Base-by-base conservation (phyloP, 2,329 filamentous ascomycete species). In the Paecilomyces variotii region DNA sequence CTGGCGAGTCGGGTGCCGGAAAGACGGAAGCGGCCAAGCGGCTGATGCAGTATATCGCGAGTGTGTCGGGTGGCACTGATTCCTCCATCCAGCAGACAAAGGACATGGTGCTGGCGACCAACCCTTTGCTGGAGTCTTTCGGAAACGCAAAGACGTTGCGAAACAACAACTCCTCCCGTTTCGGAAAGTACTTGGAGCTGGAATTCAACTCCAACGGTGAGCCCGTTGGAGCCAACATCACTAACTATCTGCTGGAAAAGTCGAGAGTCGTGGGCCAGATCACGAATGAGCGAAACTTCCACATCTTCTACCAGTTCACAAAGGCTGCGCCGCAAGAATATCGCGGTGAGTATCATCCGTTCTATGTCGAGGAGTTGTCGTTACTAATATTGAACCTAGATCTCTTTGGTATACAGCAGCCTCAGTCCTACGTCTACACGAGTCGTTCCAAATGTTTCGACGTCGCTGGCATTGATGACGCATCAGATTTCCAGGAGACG, bases 11-110 rank as follows among this genome's bases (percentile, higher is more conserved):
- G 2, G 94, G 94, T 72, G 94, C 94, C 34, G 94, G 94, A 74
- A 99, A 99, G 82, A 99, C 94, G 12, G 94, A 99, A 77, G 94
- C 94, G 4, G 94, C 94, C 61, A 97, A 99, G 83, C 88, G 93
- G 68, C 89, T 99, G 70, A 99, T 99, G 93, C 94, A 99, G 78
- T 99, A 99, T 78, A 97, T 99, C 74, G 94, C 94, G 65, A 97
- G 88, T 73, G 93, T 97, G 7, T 97, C 94, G 1, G 92, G 91
- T 50, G 91, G 91, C 63, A 83, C 74, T 64, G 87, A 90, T 65
- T 89, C 88, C 59, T 91, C 92, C 56, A 97, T 97, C 72, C 88
- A 97, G 76, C 85, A 96, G 76, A 96, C 94, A 74, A 99, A 97
- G 81, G 92, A 99, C 77, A 99, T 97, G 93, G 93, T 97, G 75